Base-by-base conservation (phyloP, 495 filamentous ascomycete species). In the Lepraria neglecta region DNA sequence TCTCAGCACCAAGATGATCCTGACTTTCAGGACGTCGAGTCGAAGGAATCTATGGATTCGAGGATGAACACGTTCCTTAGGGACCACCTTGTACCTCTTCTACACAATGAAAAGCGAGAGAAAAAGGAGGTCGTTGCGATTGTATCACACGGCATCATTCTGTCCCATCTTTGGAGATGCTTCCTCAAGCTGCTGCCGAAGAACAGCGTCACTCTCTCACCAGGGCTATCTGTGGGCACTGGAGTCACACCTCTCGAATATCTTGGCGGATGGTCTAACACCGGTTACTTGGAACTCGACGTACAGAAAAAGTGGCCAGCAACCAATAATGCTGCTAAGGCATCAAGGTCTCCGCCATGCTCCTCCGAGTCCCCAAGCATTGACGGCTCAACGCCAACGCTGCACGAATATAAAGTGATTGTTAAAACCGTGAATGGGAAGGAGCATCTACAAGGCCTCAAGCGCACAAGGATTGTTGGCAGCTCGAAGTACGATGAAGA, bases 71-170 rank as follows among this genome's bases (percentile, higher is more conserved):
- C 59, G 0, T 95, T 95, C 66, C 70, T 95, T 17, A 73, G 83
- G 44, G 67, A 70, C 1, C 75, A 85, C 64, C 74, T 94, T 0
- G 62, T 79, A 4, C 86, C 85, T 24, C 58, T 87, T 24, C 42
- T 91, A 14, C 68, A 76, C 24, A 66, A 69, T 12, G 63, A 70
- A 0, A 40, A 68, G 24, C 59, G 64, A 12, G 56, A 56, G 5
- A 48, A 58, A 12, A 62, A 67, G 7, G 30, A 69, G n/a, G 68
- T 74, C 2, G 70, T 92, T 12, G 85, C 82, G 24, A 73, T 92
- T 28, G 87, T 92, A 17, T 84, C 89, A 14, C 91, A 96, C 69
- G 91, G 91, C 44, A 83, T 92, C 33, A 84, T 95, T 27, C 80
- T 95, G 1, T 81, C 80, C 24, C 74, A 82, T 24, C 69, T 95